Evolutionary conservation across 164 flowering plant genomes (phyloP).

Genomic region (Vitis labrusca): DNA sequence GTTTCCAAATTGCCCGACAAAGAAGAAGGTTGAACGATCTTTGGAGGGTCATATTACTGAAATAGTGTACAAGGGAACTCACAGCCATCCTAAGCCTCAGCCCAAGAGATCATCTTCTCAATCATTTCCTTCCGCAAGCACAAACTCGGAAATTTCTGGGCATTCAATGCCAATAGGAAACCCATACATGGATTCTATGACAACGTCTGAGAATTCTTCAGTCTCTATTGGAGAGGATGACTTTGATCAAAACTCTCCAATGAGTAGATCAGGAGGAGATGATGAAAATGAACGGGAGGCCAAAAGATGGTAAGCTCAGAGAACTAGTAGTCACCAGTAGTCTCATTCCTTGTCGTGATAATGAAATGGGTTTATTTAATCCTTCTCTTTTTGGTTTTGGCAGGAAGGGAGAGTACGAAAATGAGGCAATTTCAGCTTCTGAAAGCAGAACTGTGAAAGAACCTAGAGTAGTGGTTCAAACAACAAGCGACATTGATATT

Average conservation of each 20-base stretch:
- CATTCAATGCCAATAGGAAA: slow-evolving; percentile 24
- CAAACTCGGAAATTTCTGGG: slow-evolving; percentile 24
- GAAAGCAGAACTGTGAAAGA: slow-evolving; percentile 79
- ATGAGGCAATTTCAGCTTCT: slow-evolving; percentile 49
- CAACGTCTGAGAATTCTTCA: slow-evolving; percentile 65
- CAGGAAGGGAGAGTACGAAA: slow-evolving; percentile 81
- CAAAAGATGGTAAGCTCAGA: slow-evolving; percentile 60
- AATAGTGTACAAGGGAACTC: slow-evolving; percentile 82
- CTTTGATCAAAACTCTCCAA: slow-evolving; percentile 47
- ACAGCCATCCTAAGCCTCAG: slow-evolving; percentile 85
- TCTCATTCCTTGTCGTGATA: neutral
- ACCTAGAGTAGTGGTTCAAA: slow-evolving; percentile 87
- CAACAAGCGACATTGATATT: slow-evolving; percentile 85
- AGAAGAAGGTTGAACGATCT: slow-evolving; percentile 80
- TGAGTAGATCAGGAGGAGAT: slow-evolving; percentile 46
- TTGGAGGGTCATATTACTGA: slow-evolving; percentile 83
- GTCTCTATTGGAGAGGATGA: slow-evolving; percentile 63
- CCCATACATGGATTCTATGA: slow-evolving; percentile 32
- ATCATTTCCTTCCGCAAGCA: slow-evolving; percentile 22
- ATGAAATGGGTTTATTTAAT: neutral
- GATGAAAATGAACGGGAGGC: slow-evolving; percentile 63
- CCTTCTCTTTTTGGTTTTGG: slow-evolving; percentile 5
- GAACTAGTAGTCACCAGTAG: neutral
- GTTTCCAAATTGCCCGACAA: slow-evolving; percentile 65
- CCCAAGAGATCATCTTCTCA: slow-evolving; percentile 53